Conservation (phyloP, 192 early-diverging fungal genomes). For the Backusella liffmaniae region DNA sequence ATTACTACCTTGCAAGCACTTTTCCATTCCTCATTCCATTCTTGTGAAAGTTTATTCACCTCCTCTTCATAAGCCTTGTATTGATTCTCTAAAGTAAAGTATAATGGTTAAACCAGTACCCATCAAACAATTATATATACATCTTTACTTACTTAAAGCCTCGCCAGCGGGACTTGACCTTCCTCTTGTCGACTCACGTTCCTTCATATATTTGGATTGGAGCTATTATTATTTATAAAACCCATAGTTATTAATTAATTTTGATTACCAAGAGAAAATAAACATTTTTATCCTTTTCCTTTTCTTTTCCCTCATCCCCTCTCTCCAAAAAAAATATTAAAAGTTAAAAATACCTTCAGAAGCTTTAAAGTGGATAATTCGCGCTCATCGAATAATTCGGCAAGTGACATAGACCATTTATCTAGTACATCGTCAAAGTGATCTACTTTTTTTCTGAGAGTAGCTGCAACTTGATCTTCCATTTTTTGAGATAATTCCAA, state of each 20-base stretch:
- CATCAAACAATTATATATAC: neutral
- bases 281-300: neutral
- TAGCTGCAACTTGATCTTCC: neutral
- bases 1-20: slow-evolving; percentile 20
- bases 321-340: neutral
- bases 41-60: slow-evolving; percentile 17
- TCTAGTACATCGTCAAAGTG: slow-evolving; percentile 2
- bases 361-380: neutral
- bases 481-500: slow-evolving; percentile 16
- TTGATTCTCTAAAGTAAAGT: slow-evolving; percentile 13
- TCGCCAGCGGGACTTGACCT: neutral
- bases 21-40: slow-evolving; percentile 22
- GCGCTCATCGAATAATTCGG: neutral
- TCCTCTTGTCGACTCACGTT: neutral
- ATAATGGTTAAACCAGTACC: neutral
- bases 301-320: neutral
- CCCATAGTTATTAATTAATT: neutral
- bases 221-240: neutral
- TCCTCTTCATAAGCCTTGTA: slow-evolving; percentile 9
- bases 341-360: slow-evolving; percentile 2
- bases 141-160: neutral
- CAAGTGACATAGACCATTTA: slow-evolving; percentile 4
- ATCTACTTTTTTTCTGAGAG: neutral
- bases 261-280: neutral
- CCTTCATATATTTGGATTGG: neutral